Conservation (phyloP, 192 early-diverging fungal genomes). For the Lunasporangiospora selenospora region DNA sequence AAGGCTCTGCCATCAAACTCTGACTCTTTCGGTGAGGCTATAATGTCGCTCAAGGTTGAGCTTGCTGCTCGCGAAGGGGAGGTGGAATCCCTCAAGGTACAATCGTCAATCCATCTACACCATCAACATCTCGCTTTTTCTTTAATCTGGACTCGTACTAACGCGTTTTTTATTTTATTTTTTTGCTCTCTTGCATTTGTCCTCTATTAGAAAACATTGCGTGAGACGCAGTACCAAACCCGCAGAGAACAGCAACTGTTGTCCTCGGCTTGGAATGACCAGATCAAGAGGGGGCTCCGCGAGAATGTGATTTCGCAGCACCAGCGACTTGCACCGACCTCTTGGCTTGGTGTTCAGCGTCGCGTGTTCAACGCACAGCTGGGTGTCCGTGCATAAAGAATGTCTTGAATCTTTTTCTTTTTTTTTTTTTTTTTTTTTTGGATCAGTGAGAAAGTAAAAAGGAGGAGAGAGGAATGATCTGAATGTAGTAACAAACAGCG, state of each 20-base stretch:
- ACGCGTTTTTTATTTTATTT: not conserved
- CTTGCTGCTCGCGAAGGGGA: slow-evolving; percentile 53
- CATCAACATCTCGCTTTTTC: slow-evolving; percentile 12
- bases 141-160: too few relatives aligned
- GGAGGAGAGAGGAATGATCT: not conserved
- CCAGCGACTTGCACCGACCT: slow-evolving; percentile 27
- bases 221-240: slow-evolving; percentile 74
- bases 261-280: slow-evolving; percentile 81
- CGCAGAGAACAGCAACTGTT: slow-evolving; percentile 84
- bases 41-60: slow-evolving; percentile 61
- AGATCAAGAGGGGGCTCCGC: slow-evolving; percentile 51
- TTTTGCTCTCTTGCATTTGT: not conserved
- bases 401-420: not conserved
- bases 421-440: not conserved
- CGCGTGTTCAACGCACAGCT: slow-evolving; percentile 39
- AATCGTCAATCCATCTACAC: slow-evolving; percentile 21
- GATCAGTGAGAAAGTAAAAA: not conserved
- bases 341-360: slow-evolving; percentile 52
- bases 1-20: not conserved
- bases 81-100: slow-evolving; percentile 42
- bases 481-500: too few relatives aligned
- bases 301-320: slow-evolving; percentile 58
- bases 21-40: slow-evolving; percentile 60
- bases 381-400: slow-evolving; percentile 22
- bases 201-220: slow-evolving; percentile 24